Base-by-base conservation (phyloP, 2,329 filamentous ascomycete species). In the Pestalotiopsis sp. region DNA sequence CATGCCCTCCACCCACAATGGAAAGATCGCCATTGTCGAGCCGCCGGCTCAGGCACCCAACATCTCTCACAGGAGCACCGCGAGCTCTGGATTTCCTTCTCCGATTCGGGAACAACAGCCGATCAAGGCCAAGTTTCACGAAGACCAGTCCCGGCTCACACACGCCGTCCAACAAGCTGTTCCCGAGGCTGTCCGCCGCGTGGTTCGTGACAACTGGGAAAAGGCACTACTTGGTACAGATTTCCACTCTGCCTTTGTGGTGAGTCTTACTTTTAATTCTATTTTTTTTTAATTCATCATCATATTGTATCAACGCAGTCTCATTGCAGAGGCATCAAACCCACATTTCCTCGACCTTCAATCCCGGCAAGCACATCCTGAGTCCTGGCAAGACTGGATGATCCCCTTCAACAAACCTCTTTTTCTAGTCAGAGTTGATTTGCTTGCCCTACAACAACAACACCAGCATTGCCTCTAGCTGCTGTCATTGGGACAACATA, bases 191-290 rank as follows among this genome's bases (percentile, higher is more conserved):
- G 83, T 87, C 23, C 81, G 85, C 13, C 82, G 83, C 59, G 81
- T 81, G 0, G 72, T 88, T 12, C 80, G 86, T 27, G 86, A 87
- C 70, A 80, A 84, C 67, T 87, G 85, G 83, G 78, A 85, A 57
- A 86, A 83, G 71, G 82, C 82, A 20, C 70, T 88, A 2, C 67
- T 83, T 3, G 86, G 86, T 11, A 85, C 84, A 3, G 83, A 86
- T 12, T 88, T 85, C 68, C 86, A 88, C 69, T 78, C 82, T 57
- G 81, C 82, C 2, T 88, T 88, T 70, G 68, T 88, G 66, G 86
- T 88, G 75, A 80, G 85, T 83, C 59, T 49, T 64, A 20, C 66
- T 66, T 36, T 20, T 36, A 4, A 23, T 63, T 12, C 11, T 61
- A 64, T 31, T 66, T 27, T 66, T 66, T 69, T 23, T 57, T 36